Percentiles rank a stretch among this genome's conserved stretches.
Evolutionary conservation across 1,284 basidiomycete genomes (phyloP).

Genomic region (Irpex lacteus): DNA sequence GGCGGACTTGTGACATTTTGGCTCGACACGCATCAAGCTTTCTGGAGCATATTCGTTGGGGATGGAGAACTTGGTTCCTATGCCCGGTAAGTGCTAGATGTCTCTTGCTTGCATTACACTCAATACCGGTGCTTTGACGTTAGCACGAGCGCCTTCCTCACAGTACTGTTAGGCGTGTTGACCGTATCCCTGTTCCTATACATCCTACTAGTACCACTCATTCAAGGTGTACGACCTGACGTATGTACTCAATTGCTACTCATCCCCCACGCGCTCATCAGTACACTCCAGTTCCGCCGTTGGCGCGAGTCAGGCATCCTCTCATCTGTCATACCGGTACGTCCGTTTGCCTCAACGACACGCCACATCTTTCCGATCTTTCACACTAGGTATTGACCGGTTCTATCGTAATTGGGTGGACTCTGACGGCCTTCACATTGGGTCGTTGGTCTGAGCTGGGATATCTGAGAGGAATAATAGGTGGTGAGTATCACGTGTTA

Average conservation of each 20-base stretch:
- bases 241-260: constrained; percentile 39
- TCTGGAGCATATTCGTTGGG: constrained; percentile 39
- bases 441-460: constrained; percentile 65
- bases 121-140: neutral
- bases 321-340: constrained; percentile 53
- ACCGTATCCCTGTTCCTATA: constrained; percentile 72
- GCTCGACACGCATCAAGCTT: constrained; percentile 49
- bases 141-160: constrained; percentile 50
- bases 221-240: constrained; percentile 63
- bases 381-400: constrained; percentile 46
- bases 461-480: constrained; percentile 57
- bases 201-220: constrained; percentile 59
- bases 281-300: constrained; percentile 25
- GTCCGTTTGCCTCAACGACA: constrained; percentile 13
- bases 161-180: constrained; percentile 49
- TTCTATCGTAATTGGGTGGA: constrained; percentile 69
- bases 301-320: constrained; percentile 47
- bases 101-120: neutral
- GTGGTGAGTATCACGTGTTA: constrained; percentile 41
- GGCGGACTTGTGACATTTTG: constrained; percentile 61
- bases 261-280: neutral
- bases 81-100: constrained; percentile 44
- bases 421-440: constrained; percentile 56
- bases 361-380: constrained; percentile 2
- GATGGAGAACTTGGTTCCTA: constrained; percentile 36